Conservation (phyloP, 2,329 filamentous ascomycete species). For the Aspergillus vadensis region DNA sequence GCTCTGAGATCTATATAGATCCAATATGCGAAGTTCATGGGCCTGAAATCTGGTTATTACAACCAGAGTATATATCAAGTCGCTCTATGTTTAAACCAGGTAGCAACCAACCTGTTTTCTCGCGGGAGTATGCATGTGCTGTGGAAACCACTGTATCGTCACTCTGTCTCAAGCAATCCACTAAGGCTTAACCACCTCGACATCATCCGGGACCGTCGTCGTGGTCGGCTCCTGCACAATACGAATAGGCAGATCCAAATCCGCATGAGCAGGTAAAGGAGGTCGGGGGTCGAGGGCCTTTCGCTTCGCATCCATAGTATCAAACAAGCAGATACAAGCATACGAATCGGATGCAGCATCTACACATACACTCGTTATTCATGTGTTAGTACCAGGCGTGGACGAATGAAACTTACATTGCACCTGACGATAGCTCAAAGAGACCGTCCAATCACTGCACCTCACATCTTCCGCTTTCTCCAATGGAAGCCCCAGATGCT, state of each 20-base stretch:
- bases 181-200: constrained; percentile 15
- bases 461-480: constrained; percentile 72
- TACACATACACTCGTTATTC: constrained; percentile 40
- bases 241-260: constrained; percentile 64
- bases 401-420: constrained; percentile 57
- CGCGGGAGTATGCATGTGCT: too few relatives aligned
- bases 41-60: not conserved
- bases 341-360: constrained; percentile 84
- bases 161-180: not conserved
- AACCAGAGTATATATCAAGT: not conserved
- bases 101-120: not conserved
- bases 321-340: constrained; percentile 71
- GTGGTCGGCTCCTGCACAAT: constrained; percentile 11
- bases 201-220: constrained; percentile 14
- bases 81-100: not conserved
- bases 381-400: constrained; percentile 8
- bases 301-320: constrained; percentile 69
- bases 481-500: constrained; percentile 72
- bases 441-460: constrained; percentile 70
- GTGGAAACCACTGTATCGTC: too few relatives aligned
- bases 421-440: constrained; percentile 66
- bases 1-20: not conserved
- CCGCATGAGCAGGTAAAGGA: constrained; percentile 68
- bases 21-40: not conserved
- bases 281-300: constrained; percentile 68